Percentiles rank a stretch among this genome's conserved stretches.
Conservation (phyloP, 2,329 filamentous ascomycete genomes). For the Aspergillus nomiae region DNA sequence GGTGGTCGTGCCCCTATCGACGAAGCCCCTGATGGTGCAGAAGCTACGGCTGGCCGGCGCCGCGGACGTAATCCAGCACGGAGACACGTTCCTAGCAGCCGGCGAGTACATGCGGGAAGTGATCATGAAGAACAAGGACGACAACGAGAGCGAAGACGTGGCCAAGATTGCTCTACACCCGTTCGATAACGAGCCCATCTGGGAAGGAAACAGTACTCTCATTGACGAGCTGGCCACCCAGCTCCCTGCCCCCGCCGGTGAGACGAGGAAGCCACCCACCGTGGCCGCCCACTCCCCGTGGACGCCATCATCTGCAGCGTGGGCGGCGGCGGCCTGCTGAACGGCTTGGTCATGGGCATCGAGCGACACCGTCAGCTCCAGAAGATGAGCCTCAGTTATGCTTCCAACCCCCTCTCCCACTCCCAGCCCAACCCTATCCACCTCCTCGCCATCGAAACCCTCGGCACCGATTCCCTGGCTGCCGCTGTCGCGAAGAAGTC, state of each 20-base stretch:
- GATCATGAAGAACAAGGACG: slow-evolving; percentile 36
- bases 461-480: slow-evolving; percentile 70
- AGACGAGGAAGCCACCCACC: slow-evolving; percentile 34
- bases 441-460: slow-evolving; percentile 75
- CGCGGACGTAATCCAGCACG: slow-evolving; percentile 65
- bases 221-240: slow-evolving; percentile 47
- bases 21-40: slow-evolving; percentile 68
- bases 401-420: slow-evolving; percentile 12
- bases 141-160: slow-evolving; percentile 29
- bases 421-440: slow-evolving; percentile 38
- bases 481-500: slow-evolving; percentile 57
- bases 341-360: slow-evolving; percentile 72
- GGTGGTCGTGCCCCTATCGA: slow-evolving; percentile 70
- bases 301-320: slow-evolving; percentile 76
- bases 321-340: slow-evolving; percentile 78
- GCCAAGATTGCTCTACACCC: slow-evolving; percentile 47
- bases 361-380: slow-evolving; percentile 48
- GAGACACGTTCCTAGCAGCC: slow-evolving; percentile 69
- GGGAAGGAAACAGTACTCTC: slow-evolving; percentile 49
- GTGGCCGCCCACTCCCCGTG: slow-evolving; percentile 46
- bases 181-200: slow-evolving; percentile 49
- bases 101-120: slow-evolving; percentile 65
- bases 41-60: slow-evolving; percentile 71
- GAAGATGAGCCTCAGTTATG: slow-evolving; percentile 26
- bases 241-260: slow-evolving; percentile 35